A percentile compares a stretch with the other conserved stretches of the same genome.
Conservation (phyloP, 1,139 yeast genomes). For the Kodamaea derodonti region DNA sequence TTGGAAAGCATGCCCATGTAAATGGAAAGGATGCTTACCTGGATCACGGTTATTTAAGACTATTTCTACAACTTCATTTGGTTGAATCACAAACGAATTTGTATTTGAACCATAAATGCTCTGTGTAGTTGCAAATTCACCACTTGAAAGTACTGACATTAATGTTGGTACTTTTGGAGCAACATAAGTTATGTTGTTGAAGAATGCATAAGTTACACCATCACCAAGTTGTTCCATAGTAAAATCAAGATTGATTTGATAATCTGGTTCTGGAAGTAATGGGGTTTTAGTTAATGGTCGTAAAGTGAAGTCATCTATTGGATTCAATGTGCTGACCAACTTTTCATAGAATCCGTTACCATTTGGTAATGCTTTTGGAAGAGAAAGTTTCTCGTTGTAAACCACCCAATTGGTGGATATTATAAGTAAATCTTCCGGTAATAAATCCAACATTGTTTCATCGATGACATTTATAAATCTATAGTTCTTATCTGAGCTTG, state of each 20-base stretch:
- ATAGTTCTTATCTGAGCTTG: constrained; percentile 41
- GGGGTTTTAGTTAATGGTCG: constrained; percentile 40
- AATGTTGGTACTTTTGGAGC: constrained; percentile 67
- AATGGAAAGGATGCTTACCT: constrained; percentile 90
- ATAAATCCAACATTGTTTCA: constrained; percentile 60
- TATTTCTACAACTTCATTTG: constrained; percentile 64
- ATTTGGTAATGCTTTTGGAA: constrained; percentile 16
- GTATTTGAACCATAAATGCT: constrained; percentile 67
- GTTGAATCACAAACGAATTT: constrained; percentile 56
- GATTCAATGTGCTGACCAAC: constrained; percentile 19
- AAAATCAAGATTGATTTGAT: constrained; percentile 54
- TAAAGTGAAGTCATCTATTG: constrained; percentile 55
- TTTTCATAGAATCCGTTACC: constrained; percentile 15
- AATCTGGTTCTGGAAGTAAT: constrained; percentile 56
- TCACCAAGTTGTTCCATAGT: constrained; percentile 67
- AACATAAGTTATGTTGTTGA: constrained; percentile 61
- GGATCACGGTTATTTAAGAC: constrained; percentile 73
- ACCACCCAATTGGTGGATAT: constrained; percentile 53
- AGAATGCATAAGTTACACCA: constrained; percentile 73
- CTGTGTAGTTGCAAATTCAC: constrained; percentile 42
- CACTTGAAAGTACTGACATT: constrained; percentile 51
- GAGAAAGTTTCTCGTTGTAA: constrained; percentile 35
- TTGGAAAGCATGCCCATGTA: constrained; percentile 86
- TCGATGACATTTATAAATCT: constrained; percentile 64
- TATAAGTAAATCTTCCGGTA: constrained; percentile 51